A percentile compares a stretch with the other conserved stretches of the same genome.
phyloP scores from a whole-genome alignment of 2,329 filamentous ascomycete species.

The Fusarium odoratissimum region DNA sequence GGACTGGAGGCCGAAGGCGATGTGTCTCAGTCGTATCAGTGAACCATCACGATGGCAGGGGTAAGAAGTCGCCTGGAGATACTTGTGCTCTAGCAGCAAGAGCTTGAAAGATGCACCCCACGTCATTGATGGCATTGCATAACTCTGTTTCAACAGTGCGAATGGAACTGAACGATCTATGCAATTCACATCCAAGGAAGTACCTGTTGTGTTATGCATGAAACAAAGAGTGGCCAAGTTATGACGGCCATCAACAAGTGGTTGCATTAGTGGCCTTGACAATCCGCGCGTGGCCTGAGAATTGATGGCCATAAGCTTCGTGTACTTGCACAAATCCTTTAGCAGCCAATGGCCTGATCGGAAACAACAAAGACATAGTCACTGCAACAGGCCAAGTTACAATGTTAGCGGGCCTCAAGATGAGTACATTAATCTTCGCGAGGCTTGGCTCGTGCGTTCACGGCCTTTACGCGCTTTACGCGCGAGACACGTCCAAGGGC shows the following conservation, averaged over 20 bases:
- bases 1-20: not conserved
- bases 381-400: slow-evolving; percentile 8
- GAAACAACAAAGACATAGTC: slow-evolving; percentile 12
- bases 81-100: not conserved
- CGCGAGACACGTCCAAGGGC: slow-evolving; percentile 47
- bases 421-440: not conserved
- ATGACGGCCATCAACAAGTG: slow-evolving; percentile 32
- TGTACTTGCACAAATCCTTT: slow-evolving; percentile 4
- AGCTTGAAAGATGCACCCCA: not conserved
- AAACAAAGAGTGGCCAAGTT: slow-evolving; percentile 16
- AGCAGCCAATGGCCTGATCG: slow-evolving; percentile 7
- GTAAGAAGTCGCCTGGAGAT: not conserved
- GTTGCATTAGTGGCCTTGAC: slow-evolving; percentile 39
- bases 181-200: not conserved
- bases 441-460: slow-evolving; percentile 36
- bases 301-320: slow-evolving; percentile 19
- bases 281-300: slow-evolving; percentile 14
- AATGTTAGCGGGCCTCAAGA: slow-evolving; percentile 17
- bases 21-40: not conserved
- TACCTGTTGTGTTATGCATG: not conserved
- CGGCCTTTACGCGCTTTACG: slow-evolving; percentile 40
- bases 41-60: not conserved
- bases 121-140: not conserved
- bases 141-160: not conserved
- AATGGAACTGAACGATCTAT: not conserved